Evolutionary conservation across 805 yeast genomes (phyloP).

Genomic region (Lipomyces mesembrius): DNA sequence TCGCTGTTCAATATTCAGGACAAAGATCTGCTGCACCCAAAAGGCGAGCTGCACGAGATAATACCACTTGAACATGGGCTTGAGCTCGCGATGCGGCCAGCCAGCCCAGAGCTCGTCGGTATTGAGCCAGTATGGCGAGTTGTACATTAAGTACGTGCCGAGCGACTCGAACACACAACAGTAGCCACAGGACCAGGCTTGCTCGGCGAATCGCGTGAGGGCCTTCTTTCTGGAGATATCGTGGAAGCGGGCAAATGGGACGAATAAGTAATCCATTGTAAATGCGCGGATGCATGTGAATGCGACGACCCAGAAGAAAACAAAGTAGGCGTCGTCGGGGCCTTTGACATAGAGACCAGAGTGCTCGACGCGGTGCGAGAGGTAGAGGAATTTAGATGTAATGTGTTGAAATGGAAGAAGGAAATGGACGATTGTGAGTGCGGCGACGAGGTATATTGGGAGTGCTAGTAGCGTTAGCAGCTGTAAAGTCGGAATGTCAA

Average conservation of each 20-base stretch:
- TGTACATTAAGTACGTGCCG: slow-evolving; percentile 62
- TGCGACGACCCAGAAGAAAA: slow-evolving; percentile 58
- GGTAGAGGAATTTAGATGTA: slow-evolving; percentile 44
- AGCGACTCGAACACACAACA: slow-evolving; percentile 58
- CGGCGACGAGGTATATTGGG: slow-evolving; percentile 21
- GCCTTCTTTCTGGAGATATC: slow-evolving; percentile 58
- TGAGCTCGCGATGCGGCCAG: slow-evolving; percentile 76
- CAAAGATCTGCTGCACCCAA: slow-evolving; percentile 82
- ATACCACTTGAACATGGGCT: slow-evolving; percentile 61
- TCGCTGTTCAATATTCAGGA: slow-evolving; percentile 73
- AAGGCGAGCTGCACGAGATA: slow-evolving; percentile 73
- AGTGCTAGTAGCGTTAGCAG: slow-evolving; percentile 16
- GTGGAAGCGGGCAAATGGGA: slow-evolving; percentile 56
- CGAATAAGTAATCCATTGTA: slow-evolving; percentile 61
- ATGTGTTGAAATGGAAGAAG: slow-evolving; percentile 43
- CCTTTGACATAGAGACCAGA: slow-evolving; percentile 34
- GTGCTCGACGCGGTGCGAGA: slow-evolving; percentile 45
- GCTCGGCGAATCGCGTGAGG: slow-evolving; percentile 77
- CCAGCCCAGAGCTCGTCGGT: slow-evolving; percentile 61
- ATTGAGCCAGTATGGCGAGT: slow-evolving; percentile 64
- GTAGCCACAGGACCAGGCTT: slow-evolving; percentile 75
- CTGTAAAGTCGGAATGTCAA: background rate
- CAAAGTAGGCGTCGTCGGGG: slow-evolving; percentile 44
- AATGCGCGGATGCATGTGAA: slow-evolving; percentile 63
- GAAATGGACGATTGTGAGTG: slow-evolving; percentile 17